Base-by-base conservation (phyloP, 192 early-diverging fungal species). In the Entomortierella chlamydospora region DNA sequence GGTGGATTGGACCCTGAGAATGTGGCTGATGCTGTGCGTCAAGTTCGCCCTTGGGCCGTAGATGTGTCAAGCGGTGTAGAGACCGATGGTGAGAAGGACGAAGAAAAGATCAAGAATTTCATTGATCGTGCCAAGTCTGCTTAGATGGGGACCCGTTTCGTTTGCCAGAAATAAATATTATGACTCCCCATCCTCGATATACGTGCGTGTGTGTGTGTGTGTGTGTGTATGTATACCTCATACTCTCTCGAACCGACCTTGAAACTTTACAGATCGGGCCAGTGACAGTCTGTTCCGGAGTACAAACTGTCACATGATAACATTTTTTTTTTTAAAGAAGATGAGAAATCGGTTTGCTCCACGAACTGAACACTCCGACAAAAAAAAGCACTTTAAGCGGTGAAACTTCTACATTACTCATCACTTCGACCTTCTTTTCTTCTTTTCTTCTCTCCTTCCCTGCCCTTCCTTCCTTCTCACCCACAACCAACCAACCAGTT, bases 51-150 rank as follows among this genome's bases (percentile, higher is more conserved):
- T 2, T 94, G 90, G 91, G 88, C 87, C 37, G 97, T 99, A 30
- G 98, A 99, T 87, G 95, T 98, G 29, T 92, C 91, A 13, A 95
- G 93, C 50, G 98, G 97, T 12, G 93, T 98, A 1, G 97, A 99
- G 77, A 90, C 91, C 20, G 85, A 93, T 59, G 90, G 85, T 41
- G 81, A 64, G 49, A 99, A 99, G 85, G 95, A 96, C 80, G 64
- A 85, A 5, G 66, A 72, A 6, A 94, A 96, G 83, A 92, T 97
- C 65, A 83, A 68, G 25, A 81, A 71, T 15, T 98, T 98, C 87
- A 84, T 96, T 33, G 51, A 71, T 25, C 84, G 70, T 41, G 92
- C 89, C 37, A 93, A 93, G 73, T 67, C 71, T 22, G 70, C 84
- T n/a, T 79, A 61, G 41, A 33, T 15, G n/a, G n/a, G n/a, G n/a